Percentiles rank a stretch among this genome's conserved stretches.
These are phyloP conservation scores for Solanum hybrid DNA, from an alignment of 305 asterid genomes.

Conservation along the genomic window DNA sequence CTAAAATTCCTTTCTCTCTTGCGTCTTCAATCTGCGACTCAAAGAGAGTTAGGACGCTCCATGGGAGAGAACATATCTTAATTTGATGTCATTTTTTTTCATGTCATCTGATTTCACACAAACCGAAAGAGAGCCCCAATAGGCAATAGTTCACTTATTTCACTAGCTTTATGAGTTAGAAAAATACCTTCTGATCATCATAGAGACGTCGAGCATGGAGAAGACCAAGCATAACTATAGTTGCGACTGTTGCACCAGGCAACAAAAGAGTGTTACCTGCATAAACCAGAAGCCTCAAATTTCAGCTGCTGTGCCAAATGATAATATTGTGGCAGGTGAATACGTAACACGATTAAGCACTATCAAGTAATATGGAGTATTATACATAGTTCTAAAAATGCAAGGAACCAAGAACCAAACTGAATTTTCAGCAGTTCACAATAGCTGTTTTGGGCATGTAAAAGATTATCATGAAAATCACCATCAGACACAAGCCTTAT, in stretches of 20 bases:
- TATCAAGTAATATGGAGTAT: not conserved
- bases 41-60: slow-evolving; percentile 8
- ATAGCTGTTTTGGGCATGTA: not conserved
- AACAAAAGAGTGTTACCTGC: slow-evolving; percentile 59
- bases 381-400: not conserved
- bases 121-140: not conserved
- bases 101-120: not conserved
- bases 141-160: slow-evolving; percentile 1
- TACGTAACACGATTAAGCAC: not conserved
- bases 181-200: slow-evolving; percentile 59
- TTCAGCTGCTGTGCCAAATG: slow-evolving; percentile 7
- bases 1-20: slow-evolving; percentile 56
- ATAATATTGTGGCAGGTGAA: not conserved
- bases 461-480: not conserved
- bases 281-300: slow-evolving; percentile 6
- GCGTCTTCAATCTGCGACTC: slow-evolving; percentile 67
- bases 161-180: not conserved
- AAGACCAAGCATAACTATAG: slow-evolving; percentile 90
- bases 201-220: slow-evolving; percentile 86
- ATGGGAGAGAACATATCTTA: not conserved
- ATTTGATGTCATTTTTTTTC: not conserved
- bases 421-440: not conserved
- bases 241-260: slow-evolving; percentile 87
- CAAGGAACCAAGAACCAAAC: not conserved
- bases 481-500: not conserved